Conservation (phyloP, 2,329 filamentous ascomycete species). For the Geosmithia morbida region DNA sequence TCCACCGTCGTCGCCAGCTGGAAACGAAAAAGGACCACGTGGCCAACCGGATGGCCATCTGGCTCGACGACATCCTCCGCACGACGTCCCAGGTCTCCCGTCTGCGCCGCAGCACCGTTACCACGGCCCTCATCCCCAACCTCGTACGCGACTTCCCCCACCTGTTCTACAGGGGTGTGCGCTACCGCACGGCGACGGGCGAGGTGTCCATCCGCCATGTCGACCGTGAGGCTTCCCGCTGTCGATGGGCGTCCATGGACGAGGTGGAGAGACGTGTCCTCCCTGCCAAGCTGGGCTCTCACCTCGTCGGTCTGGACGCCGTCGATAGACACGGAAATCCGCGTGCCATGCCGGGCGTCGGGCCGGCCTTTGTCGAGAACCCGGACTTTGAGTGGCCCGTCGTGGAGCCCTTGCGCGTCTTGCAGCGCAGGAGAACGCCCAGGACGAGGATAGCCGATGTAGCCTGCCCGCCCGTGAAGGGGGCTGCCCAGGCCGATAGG, state of each 20-base stretch:
- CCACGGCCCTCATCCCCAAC: conserved; percentile 11
- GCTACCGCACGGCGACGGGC: conserved; percentile 18
- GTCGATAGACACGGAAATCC: neutral
- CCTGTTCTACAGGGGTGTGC: conserved; percentile 15
- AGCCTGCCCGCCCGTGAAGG: neutral
- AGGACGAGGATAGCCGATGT: conserved; percentile 5
- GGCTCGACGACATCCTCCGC: conserved; percentile 13
- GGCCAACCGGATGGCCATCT: conserved; percentile 14
- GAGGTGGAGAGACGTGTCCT: neutral
- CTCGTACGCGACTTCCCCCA: conserved; percentile 17
- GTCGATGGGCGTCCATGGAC: neutral
- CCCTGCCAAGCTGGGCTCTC: neutral
- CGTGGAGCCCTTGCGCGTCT: conserved; percentile 7
- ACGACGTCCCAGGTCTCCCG: conserved; percentile 7
- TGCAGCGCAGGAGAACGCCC: conserved; percentile 11
- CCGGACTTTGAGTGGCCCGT: conserved; percentile 11
- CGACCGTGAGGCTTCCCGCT: conserved; percentile 6
- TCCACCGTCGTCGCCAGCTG: conserved; percentile 11
- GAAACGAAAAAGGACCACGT: conserved; percentile 16
- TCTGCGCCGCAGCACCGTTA: conserved; percentile 7
- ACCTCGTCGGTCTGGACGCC: neutral
- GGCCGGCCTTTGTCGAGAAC: neutral
- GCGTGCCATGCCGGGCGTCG: neutral
- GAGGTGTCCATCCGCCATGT: conserved; percentile 11
- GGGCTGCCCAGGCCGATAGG: neutral